Evolutionary conservation across 306 rosid genomes (phyloP).

Genomic region (Hippophae rhamnoides): DNA sequence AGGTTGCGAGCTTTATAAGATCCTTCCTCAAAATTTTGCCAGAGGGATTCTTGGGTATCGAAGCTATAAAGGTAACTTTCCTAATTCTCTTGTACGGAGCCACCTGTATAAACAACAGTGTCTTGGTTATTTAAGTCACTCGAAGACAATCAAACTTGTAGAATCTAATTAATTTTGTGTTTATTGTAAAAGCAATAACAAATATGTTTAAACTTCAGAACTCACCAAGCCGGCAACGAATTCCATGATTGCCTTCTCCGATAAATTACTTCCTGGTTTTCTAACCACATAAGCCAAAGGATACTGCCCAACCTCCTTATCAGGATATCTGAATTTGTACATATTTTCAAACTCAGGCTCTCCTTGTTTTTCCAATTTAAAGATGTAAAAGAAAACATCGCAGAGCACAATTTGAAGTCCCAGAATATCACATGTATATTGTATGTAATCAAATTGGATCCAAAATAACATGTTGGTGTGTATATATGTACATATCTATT

Average conservation of each 20-base stretch:
- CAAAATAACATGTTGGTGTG: background rate
- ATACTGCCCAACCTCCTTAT: conserved; percentile 16
- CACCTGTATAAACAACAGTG: conserved; percentile 35
- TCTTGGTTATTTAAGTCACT: too few relatives aligned
- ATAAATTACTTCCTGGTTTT: conserved; percentile 1
- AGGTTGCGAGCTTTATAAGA: conserved; percentile 71
- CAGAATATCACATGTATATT: too few relatives aligned
- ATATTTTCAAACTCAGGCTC: background rate
- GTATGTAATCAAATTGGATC: background rate
- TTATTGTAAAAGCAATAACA: too few relatives aligned
- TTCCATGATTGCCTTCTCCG: conserved; percentile 5
- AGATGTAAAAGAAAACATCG: background rate
- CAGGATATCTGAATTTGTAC: conserved; percentile 14
- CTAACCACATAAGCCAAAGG: conserved; percentile 19
- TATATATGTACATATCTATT: background rate
- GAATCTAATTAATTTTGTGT: too few relatives aligned
- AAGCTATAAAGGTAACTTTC: conserved; percentile 61
- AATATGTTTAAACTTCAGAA: too few relatives aligned
- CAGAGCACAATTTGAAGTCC: too few relatives aligned
- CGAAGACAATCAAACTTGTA: too few relatives aligned
- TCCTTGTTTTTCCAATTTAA: background rate
- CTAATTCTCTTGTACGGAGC: conserved; percentile 85
- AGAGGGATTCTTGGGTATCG: conserved; percentile 79
- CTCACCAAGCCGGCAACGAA: conserved; percentile 13
- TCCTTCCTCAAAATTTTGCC: conserved; percentile 97